Evolutionary conservation across 495 filamentous ascomycete species (phyloP).

Genomic region (Tetracladium marchalianum): DNA sequence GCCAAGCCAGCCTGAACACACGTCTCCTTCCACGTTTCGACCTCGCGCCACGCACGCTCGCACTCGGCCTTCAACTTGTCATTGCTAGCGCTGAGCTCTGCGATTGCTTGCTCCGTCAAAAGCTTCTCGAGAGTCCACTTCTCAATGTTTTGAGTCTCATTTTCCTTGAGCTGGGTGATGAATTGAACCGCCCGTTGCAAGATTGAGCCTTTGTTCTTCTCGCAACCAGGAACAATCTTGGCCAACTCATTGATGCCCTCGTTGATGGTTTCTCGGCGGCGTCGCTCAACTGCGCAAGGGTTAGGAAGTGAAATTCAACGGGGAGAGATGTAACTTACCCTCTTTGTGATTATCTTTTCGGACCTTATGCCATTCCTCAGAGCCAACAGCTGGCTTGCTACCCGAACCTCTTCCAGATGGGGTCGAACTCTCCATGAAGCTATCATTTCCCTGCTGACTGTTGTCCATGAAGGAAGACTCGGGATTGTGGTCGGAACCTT

Average conservation of each 20-base stretch:
- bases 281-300: conserved; percentile 67
- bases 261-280: conserved; percentile 96
- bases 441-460: conserved; percentile 19
- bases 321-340: conserved; percentile 44
- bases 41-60: conserved; percentile 62
- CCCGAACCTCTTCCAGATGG: conserved; percentile 6
- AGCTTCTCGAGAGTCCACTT: conserved; percentile 97
- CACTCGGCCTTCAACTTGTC: conserved; percentile 81
- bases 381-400: conserved; percentile 80
- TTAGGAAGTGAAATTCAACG: conserved; percentile 2
- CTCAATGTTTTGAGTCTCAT: conserved; percentile 85
- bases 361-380: conserved; percentile 96
- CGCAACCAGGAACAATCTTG: conserved; percentile 94
- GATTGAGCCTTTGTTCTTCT: conserved; percentile 98
- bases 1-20: conserved; percentile 64
- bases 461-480: conserved; percentile 20
- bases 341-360: conserved; percentile 99
- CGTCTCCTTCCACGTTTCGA: conserved; percentile 76
- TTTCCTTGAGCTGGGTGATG: conserved; percentile 89
- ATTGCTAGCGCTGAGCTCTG: conserved; percentile 76
- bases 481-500: conserved; percentile 20
- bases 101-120: conserved; percentile 87
- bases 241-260: conserved; percentile 98
- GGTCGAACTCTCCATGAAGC: conserved; percentile 20
- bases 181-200: conserved; percentile 88